Conservation (phyloP, 2,329 filamentous ascomycete species). For the Alternaria panax region DNA sequence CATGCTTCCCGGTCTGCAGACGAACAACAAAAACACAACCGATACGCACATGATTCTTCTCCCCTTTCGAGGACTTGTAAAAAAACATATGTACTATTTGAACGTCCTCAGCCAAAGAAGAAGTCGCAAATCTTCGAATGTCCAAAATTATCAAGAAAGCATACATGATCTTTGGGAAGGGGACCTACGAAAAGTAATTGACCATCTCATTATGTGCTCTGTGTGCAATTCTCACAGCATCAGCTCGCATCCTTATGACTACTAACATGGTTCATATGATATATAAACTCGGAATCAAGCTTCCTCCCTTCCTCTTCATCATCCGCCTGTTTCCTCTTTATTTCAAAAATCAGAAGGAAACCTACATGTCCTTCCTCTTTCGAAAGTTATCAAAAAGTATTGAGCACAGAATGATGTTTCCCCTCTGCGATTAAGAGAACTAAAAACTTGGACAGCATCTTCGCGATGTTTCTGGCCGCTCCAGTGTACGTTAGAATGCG, state of each 20-base stretch:
- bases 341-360: neutral
- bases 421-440: neutral
- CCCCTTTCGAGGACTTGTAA: too few species aligned
- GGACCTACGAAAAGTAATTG: neutral
- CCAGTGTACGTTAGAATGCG: neutral
- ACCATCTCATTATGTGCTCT: neutral
- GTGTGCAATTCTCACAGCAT: rapidly evolving
- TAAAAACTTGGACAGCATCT: neutral
- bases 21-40: too few species aligned
- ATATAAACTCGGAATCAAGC: neutral
- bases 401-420: neutral
- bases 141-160: neutral
- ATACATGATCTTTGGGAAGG: neutral
- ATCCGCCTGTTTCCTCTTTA: neutral
- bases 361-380: neutral
- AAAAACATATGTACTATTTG: too few species aligned
- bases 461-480: too few species aligned
- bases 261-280: neutral
- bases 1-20: too few species aligned
- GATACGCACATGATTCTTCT: too few species aligned
- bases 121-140: neutral
- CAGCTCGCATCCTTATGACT: neutral
- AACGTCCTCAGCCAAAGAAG: too few species aligned
- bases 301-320: neutral
- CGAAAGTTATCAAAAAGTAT: neutral